Evolutionary conservation across 257 asterid genomes (phyloP).

Genomic region (Solanum gracilifrons): DNA sequence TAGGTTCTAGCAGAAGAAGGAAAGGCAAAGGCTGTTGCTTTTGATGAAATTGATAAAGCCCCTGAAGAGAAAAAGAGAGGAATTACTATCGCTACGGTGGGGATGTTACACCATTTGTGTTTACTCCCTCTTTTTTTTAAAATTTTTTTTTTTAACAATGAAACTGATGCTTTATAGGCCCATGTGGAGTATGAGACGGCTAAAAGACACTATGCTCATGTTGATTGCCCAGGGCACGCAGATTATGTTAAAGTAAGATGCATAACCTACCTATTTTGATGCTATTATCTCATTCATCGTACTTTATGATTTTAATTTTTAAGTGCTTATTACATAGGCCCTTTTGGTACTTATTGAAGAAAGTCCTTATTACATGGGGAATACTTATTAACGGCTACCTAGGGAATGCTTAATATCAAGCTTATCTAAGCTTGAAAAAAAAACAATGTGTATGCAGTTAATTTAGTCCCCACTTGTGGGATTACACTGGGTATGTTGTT

Average conservation of each 20-base stretch:
- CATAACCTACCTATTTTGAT: background rate
- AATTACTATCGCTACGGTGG: slow-evolving; percentile 86
- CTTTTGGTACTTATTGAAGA: background rate
- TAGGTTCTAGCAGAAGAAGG: slow-evolving; percentile 89
- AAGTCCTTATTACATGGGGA: background rate
- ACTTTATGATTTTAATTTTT: background rate
- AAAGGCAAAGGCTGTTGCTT: slow-evolving; percentile 82
- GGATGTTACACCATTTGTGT: background rate
- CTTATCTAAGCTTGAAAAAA: background rate
- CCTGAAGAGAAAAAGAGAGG: slow-evolving; percentile 98
- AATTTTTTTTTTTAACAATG: background rate
- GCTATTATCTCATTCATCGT: background rate
- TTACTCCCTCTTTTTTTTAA: background rate
- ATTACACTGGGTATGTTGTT: background rate
- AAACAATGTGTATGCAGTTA: background rate
- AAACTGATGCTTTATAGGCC: slow-evolving; percentile 45
- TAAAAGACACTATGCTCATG: slow-evolving; percentile 94
- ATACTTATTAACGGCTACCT: background rate
- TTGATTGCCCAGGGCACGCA: slow-evolving; percentile 97
- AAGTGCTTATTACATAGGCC: background rate
- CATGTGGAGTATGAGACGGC: slow-evolving; percentile 92
- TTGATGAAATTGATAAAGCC: slow-evolving; percentile 96
- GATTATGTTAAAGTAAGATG: slow-evolving; percentile 82
- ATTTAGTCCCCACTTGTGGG: background rate
- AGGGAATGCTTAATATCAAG: background rate